These are phyloP conservation scores for Clarireedia paspali DNA, from an alignment of 2,329 filamentous ascomycete genomes.

Conservation along the genomic window DNA sequence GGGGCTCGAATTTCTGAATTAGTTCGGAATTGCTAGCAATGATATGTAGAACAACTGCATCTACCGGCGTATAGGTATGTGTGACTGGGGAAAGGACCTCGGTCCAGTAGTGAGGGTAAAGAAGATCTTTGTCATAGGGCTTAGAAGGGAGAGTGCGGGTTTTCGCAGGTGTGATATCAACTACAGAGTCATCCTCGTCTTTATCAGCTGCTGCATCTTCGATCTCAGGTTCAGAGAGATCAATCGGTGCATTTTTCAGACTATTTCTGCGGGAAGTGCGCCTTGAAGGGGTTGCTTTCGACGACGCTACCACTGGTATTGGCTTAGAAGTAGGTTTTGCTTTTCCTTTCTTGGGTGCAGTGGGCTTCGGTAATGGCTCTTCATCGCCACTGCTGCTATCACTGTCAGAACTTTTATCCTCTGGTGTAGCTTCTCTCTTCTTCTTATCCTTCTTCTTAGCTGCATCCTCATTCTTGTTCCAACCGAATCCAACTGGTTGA, in stretches of 20 bases:
- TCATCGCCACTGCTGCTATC: conserved; percentile 7
- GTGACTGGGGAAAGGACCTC: conserved; percentile 81
- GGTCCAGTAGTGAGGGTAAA: conserved; percentile 87
- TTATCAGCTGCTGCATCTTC: conserved; percentile 36
- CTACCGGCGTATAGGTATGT: conserved; percentile 70
- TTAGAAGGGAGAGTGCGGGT: conserved; percentile 26
- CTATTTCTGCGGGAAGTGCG: conserved; percentile 22
- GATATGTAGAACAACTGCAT: conserved; percentile 58
- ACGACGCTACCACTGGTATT: conserved; percentile 12
- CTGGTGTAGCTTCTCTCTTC: conserved; percentile 16
- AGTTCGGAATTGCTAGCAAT: conserved; percentile 67
- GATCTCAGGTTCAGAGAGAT: conserved; percentile 38
- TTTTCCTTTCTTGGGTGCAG: conserved; percentile 14
- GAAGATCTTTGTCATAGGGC: conserved; percentile 66
- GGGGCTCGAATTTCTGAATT: conserved; percentile 69
- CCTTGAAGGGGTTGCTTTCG: conserved; percentile 14
- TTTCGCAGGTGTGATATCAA: conserved; percentile 39
- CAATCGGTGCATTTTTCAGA: conserved; percentile 32
- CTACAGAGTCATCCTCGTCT: conserved; percentile 44
- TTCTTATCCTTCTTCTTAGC: conserved; percentile 34
- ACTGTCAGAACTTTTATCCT: conserved; percentile 33
- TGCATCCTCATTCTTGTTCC: conserved; percentile 79
- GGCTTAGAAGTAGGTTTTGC: conserved; percentile 15
- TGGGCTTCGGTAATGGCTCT: conserved; percentile 3
- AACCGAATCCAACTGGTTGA: conserved; percentile 83